Evolutionary conservation across 176 grass and related monocot species (phyloP).

Genomic region (Oryza officinalis): DNA sequence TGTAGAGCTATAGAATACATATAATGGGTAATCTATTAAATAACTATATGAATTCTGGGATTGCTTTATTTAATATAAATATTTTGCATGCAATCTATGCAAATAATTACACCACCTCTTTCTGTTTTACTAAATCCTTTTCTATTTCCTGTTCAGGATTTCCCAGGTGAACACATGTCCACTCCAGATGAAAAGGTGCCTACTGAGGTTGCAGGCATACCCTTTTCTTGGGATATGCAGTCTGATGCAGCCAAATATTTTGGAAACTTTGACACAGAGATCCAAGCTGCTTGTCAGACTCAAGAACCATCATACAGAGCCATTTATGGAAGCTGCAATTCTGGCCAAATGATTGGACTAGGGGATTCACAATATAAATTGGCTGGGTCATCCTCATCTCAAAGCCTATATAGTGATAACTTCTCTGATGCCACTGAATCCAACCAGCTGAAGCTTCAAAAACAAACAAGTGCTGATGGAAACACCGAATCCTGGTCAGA

Average conservation of each 20-base stretch:
- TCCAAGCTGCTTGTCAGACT: not conserved
- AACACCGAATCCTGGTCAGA: not conserved
- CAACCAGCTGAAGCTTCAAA: not conserved
- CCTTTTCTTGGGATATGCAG: not conserved
- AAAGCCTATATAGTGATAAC: not conserved
- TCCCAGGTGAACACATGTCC: not conserved
- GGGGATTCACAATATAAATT: not conserved
- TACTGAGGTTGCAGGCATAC: not conserved
- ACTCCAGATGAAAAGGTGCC: not conserved
- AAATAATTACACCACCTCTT: not conserved
- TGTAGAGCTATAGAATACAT: not conserved
- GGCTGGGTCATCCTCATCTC: not conserved
- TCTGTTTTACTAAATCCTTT: not conserved
- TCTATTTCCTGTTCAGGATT: not conserved
- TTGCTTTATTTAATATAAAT: not conserved
- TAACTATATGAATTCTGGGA: not conserved
- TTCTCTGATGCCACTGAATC: not conserved
- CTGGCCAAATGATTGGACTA: not conserved
- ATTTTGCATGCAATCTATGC: not conserved
- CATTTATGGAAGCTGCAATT: slow-evolving; percentile 3
- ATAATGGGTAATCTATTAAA: not conserved
- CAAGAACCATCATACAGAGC: not conserved
- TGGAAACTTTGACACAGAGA: not conserved
- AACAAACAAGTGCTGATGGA: not conserved
- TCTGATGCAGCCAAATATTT: not conserved